These are phyloP conservation scores for Naganishia randhawae DNA, from an alignment of 768 basidiomycete genomes.

Conservation along the genomic window DNA sequence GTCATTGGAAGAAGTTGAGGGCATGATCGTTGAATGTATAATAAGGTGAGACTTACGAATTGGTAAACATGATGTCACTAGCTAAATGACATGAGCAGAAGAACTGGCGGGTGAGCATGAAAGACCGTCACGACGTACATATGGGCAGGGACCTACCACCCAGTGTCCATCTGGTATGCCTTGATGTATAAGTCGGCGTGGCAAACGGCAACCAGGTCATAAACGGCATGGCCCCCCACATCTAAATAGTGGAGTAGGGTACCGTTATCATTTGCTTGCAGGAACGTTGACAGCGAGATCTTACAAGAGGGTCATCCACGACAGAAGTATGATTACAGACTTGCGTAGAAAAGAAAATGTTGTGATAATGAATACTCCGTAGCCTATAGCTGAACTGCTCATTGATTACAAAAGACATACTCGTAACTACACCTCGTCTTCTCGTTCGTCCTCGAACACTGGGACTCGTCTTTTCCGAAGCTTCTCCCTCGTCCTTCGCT, in stretches of 20 bases:
- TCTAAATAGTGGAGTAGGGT: slow-evolving; percentile 47
- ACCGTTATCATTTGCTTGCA: not conserved
- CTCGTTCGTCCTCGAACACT: slow-evolving; percentile 48
- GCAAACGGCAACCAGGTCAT: slow-evolving; percentile 56
- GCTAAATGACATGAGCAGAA: slow-evolving; percentile 52
- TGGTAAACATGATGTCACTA: slow-evolving; percentile 90
- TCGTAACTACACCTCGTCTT: slow-evolving; percentile 69
- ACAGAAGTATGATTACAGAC: slow-evolving; percentile 94
- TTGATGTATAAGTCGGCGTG: slow-evolving; percentile 54
- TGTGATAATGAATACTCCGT: slow-evolving; percentile 2
- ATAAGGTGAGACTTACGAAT: slow-evolving; percentile 60
- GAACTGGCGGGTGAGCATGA: not conserved
- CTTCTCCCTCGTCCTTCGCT: slow-evolving; percentile 4
- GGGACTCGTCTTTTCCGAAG: not conserved
- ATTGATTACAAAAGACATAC: slow-evolving; percentile 53
- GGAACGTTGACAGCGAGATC: not conserved
- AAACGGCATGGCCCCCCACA: slow-evolving; percentile 80
- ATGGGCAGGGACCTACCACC: slow-evolving; percentile 53
- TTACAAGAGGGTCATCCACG: slow-evolving; percentile 51
- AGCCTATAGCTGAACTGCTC: not conserved
- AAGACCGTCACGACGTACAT: not conserved
- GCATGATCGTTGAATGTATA: slow-evolving; percentile 16
- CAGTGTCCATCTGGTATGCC: slow-evolving; percentile 69
- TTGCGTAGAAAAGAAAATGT: slow-evolving; percentile 44
- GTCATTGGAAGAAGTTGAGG: slow-evolving; percentile 46